Evolutionary conservation across 352 stramenopile species (phyloP), one percentile per base, ranked within the genome.

Genomic region (Phytophthora pistaciae): DNA sequence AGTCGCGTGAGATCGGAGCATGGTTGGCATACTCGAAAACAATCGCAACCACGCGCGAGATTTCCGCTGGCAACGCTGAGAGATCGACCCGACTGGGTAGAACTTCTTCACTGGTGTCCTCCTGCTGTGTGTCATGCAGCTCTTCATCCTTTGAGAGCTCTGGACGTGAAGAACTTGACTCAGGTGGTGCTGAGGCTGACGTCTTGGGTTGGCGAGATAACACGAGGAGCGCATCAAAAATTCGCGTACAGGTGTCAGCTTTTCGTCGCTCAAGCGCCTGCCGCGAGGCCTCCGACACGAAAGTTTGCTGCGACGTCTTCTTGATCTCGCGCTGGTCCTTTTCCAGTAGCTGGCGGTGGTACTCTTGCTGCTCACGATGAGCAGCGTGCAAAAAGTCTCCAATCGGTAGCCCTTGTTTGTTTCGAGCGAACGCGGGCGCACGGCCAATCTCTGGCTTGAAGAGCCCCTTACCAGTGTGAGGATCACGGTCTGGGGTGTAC

Each of bases 391-490:
- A 75, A 62, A 93, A 95, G 10, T 93, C 85, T 27, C 88, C 88
- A 57, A 95, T 95, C 11, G 85, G 85, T 0, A 95, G 66, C 0
- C 77, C 77, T 23, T 84, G 80, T 53, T 92, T 88, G 49, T 95
- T 94, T 57, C 88, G 83, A 48, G 81, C 82, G 56, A 95, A 94
- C 1, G 81, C 79, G 1, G 88, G 88, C 2, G 70, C 79, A 40
- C 88, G 82, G 3, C 88, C 88, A 2, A 77, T 87, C 61, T 92
- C 84, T 0, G 88, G 88, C 48, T 83, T 91, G 68, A 95, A 95
- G 21, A 83, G 83, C 71, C 83, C 71, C 44, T 84, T 84, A 0
- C 88, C 88, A 3, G 86, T 91, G 8, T 70, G 44, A 7, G 86
- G 84, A 40, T 95, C 86, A 11, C 84, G 77, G 56, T 88, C 77